These are phyloP conservation scores for Butyriboletus loyo DNA, from an alignment of 768 basidiomycete genomes.

Conservation along the genomic window DNA sequence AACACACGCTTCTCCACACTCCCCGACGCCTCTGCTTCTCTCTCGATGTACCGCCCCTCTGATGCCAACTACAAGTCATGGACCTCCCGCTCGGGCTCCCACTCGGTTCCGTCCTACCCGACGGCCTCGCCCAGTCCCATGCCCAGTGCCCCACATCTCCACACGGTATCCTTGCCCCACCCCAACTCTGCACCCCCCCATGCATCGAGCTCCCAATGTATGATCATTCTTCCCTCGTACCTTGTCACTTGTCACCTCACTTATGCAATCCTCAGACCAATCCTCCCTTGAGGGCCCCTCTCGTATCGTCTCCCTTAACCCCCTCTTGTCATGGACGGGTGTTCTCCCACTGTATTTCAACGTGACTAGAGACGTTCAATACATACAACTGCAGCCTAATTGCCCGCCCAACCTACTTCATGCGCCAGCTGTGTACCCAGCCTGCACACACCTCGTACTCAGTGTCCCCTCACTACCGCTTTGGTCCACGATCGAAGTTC, in stretches of 20 bases:
- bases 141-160: constrained; percentile 25
- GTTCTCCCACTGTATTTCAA: constrained; percentile 22
- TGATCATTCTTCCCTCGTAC: background rate
- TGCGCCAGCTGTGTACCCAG: constrained; percentile 24
- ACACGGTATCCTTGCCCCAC: constrained; percentile 30
- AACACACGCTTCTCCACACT: constrained; percentile 6
- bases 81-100: constrained; percentile 12
- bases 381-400: constrained; percentile 18
- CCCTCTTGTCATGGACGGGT: constrained; percentile 23
- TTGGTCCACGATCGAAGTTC: constrained; percentile 31
- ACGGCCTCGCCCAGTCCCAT: constrained; percentile 18
- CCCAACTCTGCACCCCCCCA: constrained; percentile 26
- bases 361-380: constrained; percentile 23
- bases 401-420: constrained; percentile 18
- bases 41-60: constrained; percentile 22
- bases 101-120: constrained; percentile 9
- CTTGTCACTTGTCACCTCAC: background rate
- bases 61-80: constrained; percentile 21
- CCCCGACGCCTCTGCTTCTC: constrained; percentile 2
- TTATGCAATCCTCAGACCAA: constrained; percentile 13
- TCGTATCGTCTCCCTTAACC: constrained; percentile 21
- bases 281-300: constrained; percentile 9
- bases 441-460: constrained; percentile 14
- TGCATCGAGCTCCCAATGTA: constrained; percentile 17
- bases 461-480: constrained; percentile 22